These are phyloP conservation scores for Rhododendron griersonianum DNA, from an alignment of 148 eudicot genomes.

Conservation along the genomic window DNA sequence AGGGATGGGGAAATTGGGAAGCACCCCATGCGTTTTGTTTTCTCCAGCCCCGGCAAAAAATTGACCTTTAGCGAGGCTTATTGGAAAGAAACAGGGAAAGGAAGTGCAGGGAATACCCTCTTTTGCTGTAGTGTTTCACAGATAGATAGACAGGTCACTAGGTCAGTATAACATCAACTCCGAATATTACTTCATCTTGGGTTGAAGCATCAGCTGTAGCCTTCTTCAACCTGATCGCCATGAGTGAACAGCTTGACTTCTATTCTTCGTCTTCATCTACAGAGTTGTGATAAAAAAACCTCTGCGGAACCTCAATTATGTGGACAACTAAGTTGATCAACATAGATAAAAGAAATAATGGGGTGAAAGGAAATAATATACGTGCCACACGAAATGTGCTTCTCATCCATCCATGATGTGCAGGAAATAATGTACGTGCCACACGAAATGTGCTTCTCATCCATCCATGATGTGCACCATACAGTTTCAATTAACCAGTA, in stretches of 20 bases:
- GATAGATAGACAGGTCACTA: not conserved
- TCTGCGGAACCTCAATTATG: not conserved
- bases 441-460: slow-evolving; percentile 32
- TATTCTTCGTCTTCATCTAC: not conserved
- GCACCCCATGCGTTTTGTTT: not conserved
- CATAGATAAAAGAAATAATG: not conserved
- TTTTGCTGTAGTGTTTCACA: not conserved
- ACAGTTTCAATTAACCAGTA: slow-evolving; percentile 5
- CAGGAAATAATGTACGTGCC: not conserved
- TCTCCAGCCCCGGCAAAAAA: too few species aligned
- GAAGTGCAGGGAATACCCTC: not conserved
- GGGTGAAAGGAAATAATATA: not conserved
- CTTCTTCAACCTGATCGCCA: slow-evolving; percentile 16
- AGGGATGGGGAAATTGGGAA: not conserved
- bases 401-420: slow-evolving; percentile 31
- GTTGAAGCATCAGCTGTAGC: slow-evolving; percentile 7
- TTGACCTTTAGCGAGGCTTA: too few species aligned
- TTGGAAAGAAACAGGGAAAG: too few species aligned
- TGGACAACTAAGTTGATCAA: not conserved
- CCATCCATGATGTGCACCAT: slow-evolving; percentile 20
- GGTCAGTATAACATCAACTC: not conserved
- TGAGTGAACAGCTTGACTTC: not conserved
- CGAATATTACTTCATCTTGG: slow-evolving; percentile 12
- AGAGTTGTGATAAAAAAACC: not conserved
- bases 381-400: slow-evolving; percentile 20